These are phyloP conservation scores for Ustilago sp. DNA, from an alignment of 1,284 basidiomycete genomes.

Conservation along the genomic window DNA sequence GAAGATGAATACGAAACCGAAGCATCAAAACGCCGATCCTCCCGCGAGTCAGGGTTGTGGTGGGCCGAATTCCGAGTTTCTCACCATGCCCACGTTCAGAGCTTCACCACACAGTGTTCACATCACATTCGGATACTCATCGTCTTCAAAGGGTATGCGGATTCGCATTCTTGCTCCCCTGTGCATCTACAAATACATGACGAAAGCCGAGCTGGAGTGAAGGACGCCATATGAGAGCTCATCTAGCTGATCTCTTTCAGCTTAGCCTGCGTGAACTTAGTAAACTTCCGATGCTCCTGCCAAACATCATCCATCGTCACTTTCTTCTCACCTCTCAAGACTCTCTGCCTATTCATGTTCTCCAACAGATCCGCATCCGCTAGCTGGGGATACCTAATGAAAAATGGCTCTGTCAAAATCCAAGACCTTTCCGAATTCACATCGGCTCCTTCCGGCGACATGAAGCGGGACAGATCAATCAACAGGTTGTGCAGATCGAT, in stretches of 20 bases:
- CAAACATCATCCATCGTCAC: slow-evolving; percentile 44
- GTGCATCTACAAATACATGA: slow-evolving; percentile 2
- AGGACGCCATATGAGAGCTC: not conserved
- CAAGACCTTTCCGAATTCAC: slow-evolving; percentile 36
- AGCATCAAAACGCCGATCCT: not conserved
- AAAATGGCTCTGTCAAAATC: slow-evolving; percentile 46
- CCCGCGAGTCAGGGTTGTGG: not conserved
- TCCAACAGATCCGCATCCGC: slow-evolving; percentile 31
- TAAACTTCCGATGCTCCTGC: slow-evolving; percentile 35
- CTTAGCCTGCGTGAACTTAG: slow-evolving; percentile 29
- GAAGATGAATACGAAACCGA: not conserved
- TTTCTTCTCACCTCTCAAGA: slow-evolving; percentile 14
- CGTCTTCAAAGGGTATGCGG: not conserved
- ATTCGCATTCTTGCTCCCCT: not conserved
- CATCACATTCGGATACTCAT: not conserved
- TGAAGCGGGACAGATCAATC: slow-evolving; percentile 29
- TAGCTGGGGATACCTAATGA: slow-evolving; percentile 51
- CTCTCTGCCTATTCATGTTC: slow-evolving; percentile 35
- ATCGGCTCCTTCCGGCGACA: slow-evolving; percentile 34
- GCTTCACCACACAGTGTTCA: not conserved
- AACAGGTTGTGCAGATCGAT: slow-evolving; percentile 39
- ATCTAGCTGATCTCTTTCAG: slow-evolving; percentile 29
- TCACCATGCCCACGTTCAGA: not conserved
- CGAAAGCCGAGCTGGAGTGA: not conserved
- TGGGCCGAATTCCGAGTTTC: slow-evolving; percentile 10